phyloP scores from a whole-genome alignment of 2,329 filamentous ascomycete species.

The Fusarium bulbicola region DNA sequence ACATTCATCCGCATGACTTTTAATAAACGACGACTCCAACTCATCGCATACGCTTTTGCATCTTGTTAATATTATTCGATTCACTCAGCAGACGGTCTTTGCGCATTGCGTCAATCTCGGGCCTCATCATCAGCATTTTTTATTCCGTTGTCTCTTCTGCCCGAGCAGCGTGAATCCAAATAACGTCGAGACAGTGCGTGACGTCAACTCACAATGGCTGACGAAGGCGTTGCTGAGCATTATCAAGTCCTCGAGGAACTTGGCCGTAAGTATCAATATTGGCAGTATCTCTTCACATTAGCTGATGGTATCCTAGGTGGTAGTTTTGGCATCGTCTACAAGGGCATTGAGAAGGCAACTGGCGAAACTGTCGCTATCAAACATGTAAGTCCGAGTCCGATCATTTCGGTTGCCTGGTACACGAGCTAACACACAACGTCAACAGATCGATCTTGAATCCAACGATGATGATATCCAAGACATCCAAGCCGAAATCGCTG shows the following conservation, averaged over 20 bases:
- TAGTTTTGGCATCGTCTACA: slow-evolving; percentile 97
- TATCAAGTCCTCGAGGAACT: slow-evolving; percentile 97
- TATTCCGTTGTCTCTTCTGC: slow-evolving; percentile 11
- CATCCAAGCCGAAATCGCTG: slow-evolving; percentile 96
- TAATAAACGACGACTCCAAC: slow-evolving; percentile 30
- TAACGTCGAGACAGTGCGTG: slow-evolving; percentile 32
- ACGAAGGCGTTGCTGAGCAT: slow-evolving; percentile 78
- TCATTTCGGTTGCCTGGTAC: slow-evolving; percentile 17
- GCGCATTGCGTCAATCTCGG: neutral
- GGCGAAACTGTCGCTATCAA: slow-evolving; percentile 97
- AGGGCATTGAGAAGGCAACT: slow-evolving; percentile 89
- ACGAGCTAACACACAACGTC: slow-evolving; percentile 18
- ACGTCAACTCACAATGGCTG: slow-evolving; percentile 58
- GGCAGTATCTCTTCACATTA: neutral
- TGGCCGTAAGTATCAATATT: slow-evolving; percentile 74
- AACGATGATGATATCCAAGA: slow-evolving; percentile 98
- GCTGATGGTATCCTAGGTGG: slow-evolving; percentile 71
- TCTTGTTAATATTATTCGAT: slow-evolving; percentile 4
- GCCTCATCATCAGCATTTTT: slow-evolving; percentile 9
- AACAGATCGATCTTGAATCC: slow-evolving; percentile 95
- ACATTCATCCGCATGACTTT: slow-evolving; percentile 31
- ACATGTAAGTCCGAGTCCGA: slow-evolving; percentile 72
- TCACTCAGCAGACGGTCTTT: slow-evolving; percentile 1
- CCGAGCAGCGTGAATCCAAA: slow-evolving; percentile 16
- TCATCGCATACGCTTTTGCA: slow-evolving; percentile 2